These are phyloP conservation scores for Beauveria asiatica DNA, from an alignment of 2,329 filamentous ascomycete genomes.

Conservation along the genomic window DNA sequence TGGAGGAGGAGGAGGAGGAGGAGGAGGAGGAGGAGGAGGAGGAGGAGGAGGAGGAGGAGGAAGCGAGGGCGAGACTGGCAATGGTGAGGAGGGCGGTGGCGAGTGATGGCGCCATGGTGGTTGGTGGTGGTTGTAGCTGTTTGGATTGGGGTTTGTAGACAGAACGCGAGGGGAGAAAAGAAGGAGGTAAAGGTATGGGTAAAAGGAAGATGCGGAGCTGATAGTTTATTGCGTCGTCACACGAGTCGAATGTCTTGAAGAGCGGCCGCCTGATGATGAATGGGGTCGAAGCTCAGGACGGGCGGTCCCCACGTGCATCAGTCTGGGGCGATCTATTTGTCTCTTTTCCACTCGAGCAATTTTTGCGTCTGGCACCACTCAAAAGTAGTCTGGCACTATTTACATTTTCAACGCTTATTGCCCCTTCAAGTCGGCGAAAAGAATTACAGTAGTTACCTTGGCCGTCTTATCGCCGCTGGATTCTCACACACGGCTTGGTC, in stretches of 20 bases:
- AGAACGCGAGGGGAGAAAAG: background rate
- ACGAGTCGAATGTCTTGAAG: background rate
- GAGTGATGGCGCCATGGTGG: slow-evolving; percentile 9
- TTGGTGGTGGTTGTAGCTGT: background rate
- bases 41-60: background rate
- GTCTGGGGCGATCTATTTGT: background rate
- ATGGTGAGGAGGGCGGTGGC: slow-evolving; percentile 11
- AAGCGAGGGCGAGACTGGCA: background rate
- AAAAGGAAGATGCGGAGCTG: too few species aligned
- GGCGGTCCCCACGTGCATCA: background rate
- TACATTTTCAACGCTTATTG: too few species aligned
- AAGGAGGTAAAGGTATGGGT: background rate
- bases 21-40: background rate
- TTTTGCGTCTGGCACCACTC: too few species aligned
- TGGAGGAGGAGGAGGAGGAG: slow-evolving; percentile 22
- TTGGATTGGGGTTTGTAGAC: background rate
- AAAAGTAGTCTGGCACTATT: too few species aligned
- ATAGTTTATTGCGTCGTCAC: too few species aligned
- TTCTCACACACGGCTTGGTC: background rate
- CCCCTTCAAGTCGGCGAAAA: too few species aligned
- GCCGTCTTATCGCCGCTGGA: too few species aligned
- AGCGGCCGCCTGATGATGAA: background rate
- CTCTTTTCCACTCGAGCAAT: background rate
- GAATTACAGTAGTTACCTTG: too few species aligned
- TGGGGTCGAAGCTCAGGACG: too few species aligned